Evolutionary conservation across 176 grass and related monocot species (phyloP).

Genomic region (Puya raimondii): DNA sequence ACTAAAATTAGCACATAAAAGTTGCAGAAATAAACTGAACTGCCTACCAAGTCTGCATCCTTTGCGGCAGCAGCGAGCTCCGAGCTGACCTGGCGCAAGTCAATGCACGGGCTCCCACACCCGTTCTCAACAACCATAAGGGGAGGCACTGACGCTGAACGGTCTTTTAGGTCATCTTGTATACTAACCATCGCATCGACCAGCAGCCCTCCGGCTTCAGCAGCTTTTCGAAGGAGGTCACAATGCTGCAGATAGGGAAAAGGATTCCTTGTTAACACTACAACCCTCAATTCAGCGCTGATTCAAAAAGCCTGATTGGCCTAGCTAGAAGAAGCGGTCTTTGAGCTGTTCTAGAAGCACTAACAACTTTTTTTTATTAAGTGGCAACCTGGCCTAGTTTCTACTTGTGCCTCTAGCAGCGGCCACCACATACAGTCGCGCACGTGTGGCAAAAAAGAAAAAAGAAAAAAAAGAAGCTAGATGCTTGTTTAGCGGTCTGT

Average conservation of each 20-base stretch:
- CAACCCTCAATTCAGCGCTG: background rate
- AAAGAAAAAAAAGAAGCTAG: no score
- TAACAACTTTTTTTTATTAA: no score
- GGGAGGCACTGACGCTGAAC: constrained; percentile 41
- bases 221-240: constrained; percentile 79
- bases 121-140: constrained; percentile 93
- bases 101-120: constrained; percentile 79
- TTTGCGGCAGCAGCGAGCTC: constrained; percentile 81
- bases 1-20: constrained; percentile 11
- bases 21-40: constrained; percentile 2
- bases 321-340: no score
- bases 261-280: background rate
- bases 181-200: constrained; percentile 90
- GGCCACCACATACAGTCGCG: no score
- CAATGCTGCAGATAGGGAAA: constrained; percentile 49
- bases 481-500: no score
- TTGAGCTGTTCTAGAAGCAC: no score
- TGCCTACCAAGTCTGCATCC: constrained; percentile 79
- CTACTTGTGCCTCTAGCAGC: no score
- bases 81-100: constrained; percentile 94
- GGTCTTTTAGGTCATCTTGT: constrained; percentile 60
- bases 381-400: no score
- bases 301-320: no score
- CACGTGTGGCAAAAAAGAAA: no score
- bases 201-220: constrained; percentile 83